Base-by-base conservation (phyloP, 2,329 filamentous ascomycete species). In the Penicillium sclerotiorum region DNA sequence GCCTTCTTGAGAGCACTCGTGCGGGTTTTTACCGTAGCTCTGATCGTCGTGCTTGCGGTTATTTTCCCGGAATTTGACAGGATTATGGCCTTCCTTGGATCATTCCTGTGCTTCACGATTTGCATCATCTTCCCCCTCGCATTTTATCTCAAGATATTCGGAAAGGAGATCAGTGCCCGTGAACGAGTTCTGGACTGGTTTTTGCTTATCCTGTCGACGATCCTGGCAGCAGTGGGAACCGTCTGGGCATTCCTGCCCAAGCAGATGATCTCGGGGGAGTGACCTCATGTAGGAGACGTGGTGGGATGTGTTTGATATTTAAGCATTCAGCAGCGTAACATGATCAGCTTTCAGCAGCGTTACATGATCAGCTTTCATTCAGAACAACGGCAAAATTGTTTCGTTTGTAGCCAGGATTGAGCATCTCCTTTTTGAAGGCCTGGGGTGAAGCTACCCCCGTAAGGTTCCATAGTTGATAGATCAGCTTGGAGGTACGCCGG, bases 351-450 rank as follows among this genome's bases (percentile, higher is more conserved):
- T 41, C 5, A 22, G 15, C 33, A 36, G 33, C 17, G 4, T 13
- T 11, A 5, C 41, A 18, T 13, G 22, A 44, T 57, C 52, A 59
- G 45, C 57, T 55, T 28, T 65, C 50, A 45, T 58, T 58, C 52
- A 96, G 69, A 13, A 90, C 81, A 60, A 97, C 85, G 12, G 88
- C 85, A 70, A 97, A 99, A 66, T 99, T 97, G 72, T 99, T 99
- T 67, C 91, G 84, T 20, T 78, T 81, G 45, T 78, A 76, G 9
- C 92, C 92, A 18, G 89, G 81, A 53, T 89, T 86, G 33, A 96
- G 69, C 67, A 94, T 87, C 53, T 82, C 81, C 73, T 97, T 97
- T 52, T 78, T 78, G 64, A 87, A 89, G 11, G 65, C 62, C 42
- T 60, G 64, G 28, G 56, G 50, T 9, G 65, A 42, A 57, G 60